A percentile compares a stretch with the other conserved stretches of the same genome.
Evolutionary conservation across 1,284 basidiomycete species (phyloP).

Genomic region (Rhodotorula sp.): DNA sequence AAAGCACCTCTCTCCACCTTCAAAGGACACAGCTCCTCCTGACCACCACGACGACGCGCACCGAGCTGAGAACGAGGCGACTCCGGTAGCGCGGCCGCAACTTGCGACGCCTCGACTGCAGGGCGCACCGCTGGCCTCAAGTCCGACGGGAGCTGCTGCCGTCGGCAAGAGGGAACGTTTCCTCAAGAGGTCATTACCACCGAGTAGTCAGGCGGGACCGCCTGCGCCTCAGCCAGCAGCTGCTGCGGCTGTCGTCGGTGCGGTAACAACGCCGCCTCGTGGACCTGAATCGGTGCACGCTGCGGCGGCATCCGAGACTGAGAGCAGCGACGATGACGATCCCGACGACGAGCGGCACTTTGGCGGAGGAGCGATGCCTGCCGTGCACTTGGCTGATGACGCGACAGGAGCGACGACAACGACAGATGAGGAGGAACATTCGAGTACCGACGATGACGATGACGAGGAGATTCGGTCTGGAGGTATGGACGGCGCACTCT

Average conservation of each 20-base stretch:
- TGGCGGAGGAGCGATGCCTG: too few relatives aligned
- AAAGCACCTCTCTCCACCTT: conserved; percentile 1
- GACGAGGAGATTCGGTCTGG: not conserved
- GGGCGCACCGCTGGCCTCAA: not conserved
- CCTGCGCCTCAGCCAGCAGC: too few relatives aligned
- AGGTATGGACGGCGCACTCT: not conserved
- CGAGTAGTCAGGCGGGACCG: not conserved
- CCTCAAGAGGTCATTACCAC: conserved; percentile 11
- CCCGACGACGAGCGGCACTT: not conserved
- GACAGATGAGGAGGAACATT: conserved; percentile 8
- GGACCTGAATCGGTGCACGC: too few relatives aligned
- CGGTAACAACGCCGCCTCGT: too few relatives aligned
- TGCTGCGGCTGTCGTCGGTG: too few relatives aligned
- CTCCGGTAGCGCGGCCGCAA: not conserved
- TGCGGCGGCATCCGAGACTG: not conserved
- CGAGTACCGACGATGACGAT: not conserved
- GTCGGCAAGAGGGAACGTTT: conserved; percentile 5
- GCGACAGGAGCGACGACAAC: not conserved
- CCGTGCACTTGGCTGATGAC: too few relatives aligned
- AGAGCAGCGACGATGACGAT: not conserved
- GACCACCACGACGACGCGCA: not conserved
- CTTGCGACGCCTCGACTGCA: not conserved
- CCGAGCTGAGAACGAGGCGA: not conserved
- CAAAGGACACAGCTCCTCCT: not conserved
- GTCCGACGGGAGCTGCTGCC: not conserved